Percentiles rank a stretch among this genome's conserved stretches.
Conservation (phyloP, 768 basidiomycete genomes). For the Cystobasidium tubakii region DNA sequence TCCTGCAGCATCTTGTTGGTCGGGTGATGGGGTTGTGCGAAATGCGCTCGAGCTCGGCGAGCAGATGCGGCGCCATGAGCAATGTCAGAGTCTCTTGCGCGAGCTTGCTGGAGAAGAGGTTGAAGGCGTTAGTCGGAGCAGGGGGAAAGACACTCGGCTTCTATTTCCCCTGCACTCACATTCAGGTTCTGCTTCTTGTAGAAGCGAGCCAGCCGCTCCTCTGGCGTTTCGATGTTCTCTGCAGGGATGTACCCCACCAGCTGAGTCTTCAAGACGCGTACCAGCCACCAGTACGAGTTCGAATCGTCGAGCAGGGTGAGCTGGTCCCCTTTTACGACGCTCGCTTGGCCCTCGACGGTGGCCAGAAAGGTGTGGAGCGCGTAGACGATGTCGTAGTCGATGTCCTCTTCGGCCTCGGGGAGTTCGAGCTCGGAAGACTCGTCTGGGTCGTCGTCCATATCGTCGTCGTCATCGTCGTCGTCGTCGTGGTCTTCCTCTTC, state of each 20-base stretch:
- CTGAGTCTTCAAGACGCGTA: slow-evolving; percentile 94
- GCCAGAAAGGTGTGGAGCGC: slow-evolving; percentile 94
- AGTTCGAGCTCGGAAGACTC: slow-evolving; percentile 43
- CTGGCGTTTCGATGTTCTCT: slow-evolving; percentile 98
- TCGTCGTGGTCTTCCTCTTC: neutral
- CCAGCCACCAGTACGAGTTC: slow-evolving; percentile 99
- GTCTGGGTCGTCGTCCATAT: slow-evolving; percentile 32
- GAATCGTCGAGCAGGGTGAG: slow-evolving; percentile 95
- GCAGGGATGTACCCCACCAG: slow-evolving; percentile 99
- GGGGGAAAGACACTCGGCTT: too few relatives aligned
- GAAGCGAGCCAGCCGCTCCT: slow-evolving; percentile 84
- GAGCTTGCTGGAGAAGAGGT: slow-evolving; percentile 59
- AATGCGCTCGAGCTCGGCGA: slow-evolving; percentile 43
- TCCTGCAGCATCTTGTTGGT: slow-evolving; percentile 57
- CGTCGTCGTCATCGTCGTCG: neutral
- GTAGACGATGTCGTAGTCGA: slow-evolving; percentile 87
- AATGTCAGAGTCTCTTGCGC: slow-evolving; percentile 64
- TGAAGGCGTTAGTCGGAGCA: neutral
- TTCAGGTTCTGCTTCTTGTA: slow-evolving; percentile 98
- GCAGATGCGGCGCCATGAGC: slow-evolving; percentile 54
- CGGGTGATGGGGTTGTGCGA: slow-evolving; percentile 47
- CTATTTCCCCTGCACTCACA: slow-evolving; percentile 60
- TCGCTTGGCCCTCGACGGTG: slow-evolving; percentile 96
- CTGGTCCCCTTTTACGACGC: slow-evolving; percentile 95
- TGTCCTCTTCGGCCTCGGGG: slow-evolving; percentile 51